Base-by-base conservation (phyloP, 2,329 filamentous ascomycete genomes). In the Epichloe baconii region DNA sequence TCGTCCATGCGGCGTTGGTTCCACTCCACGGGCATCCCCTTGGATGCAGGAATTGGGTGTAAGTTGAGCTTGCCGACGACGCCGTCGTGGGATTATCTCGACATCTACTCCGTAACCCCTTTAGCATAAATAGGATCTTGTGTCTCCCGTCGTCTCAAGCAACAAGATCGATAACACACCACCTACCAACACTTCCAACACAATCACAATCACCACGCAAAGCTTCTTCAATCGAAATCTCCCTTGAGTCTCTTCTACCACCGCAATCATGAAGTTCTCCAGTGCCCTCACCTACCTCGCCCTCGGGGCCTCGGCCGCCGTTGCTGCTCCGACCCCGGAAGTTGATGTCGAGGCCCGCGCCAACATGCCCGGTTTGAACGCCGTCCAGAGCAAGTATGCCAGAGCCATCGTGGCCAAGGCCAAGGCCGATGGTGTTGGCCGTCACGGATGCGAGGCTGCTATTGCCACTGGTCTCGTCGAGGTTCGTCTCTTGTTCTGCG, bases 401-500 rank as follows among this genome's bases (percentile, higher is more conserved):
- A 43, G 38, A 26, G 55, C 52, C 50, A 60, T 60, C 54, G 57
- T 60, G 19, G 53, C 40, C 17, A 42, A 56, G 52, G 53, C 46
- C 48, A 56, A 53, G 42, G 47, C 48, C 42, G 52, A 49, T 31
- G 49, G 50, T 14, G 49, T 58, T 37, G 57, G 57, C 17, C 41
- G 47, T n/a, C 57, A 57, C 10, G 58, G 58, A 36, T 59, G 58
- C 50, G 38, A 55, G 21, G 56, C 54, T 40, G 57, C 48, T 38
- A 58, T 60, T 34, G 54, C 57, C 15, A 58, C 58, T 5, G 57
- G 48, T 46, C 54, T 60, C 31, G 53, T 54, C 37, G 58, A 60
- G 57, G 58, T 58, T 36, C 14, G 48, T 50, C 12, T 38, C 36
- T n/a, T 7, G 23, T 37, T 37, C 15, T n/a, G 12, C 15, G 12